Evolutionary conservation across 1,139 yeast species (phyloP), one percentile per base, ranked within the genome.

Genomic region (Suhomyces choctaworum): DNA sequence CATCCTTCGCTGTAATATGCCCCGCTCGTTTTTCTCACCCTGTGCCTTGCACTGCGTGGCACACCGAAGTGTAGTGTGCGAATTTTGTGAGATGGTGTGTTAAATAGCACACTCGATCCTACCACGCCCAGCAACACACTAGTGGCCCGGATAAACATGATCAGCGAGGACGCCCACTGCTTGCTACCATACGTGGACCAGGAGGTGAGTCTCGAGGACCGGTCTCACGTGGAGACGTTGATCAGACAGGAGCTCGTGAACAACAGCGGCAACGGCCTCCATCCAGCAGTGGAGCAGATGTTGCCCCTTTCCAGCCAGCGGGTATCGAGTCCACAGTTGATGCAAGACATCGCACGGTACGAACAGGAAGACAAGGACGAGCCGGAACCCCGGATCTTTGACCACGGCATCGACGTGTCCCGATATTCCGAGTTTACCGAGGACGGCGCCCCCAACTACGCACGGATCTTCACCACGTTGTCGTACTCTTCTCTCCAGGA

Each of bases 201-300:
- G 12, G 30, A 34, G 17, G 55, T 66, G 25, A 48, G 62, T 14
- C 54, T 55, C 4, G 58, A 56, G 31, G 70, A 67, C 41, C 43
- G 68, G 31, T 53, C 54, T n/a, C 52, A 56, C 16, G 68, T 66
- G 5, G 70, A 66, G 41, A 57, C 51, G 34, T 51, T 66, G 31
- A 55, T 69, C 7, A 46, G 35, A 21, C 33, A 31, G 7, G 39
- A 38, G 14, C 29, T 39, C n/a, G 41, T 10, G 28, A 23, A 13
- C 20, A 29, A 20, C 22, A 31, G n/a, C 26, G 22, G 13, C 20
- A n/a, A 22, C 10, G 14, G 16, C 12, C 36, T 57, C 25, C 71
- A 65, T 45, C 70, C 70, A 1, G 21, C 46, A 30, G 65, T 62
- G 4, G 56, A 59, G 27, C 49, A 48, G 15, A 35, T 62, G 16